phyloP scores from a whole-genome alignment of 78 protist species.

The Ministeria vibrans region DNA sequence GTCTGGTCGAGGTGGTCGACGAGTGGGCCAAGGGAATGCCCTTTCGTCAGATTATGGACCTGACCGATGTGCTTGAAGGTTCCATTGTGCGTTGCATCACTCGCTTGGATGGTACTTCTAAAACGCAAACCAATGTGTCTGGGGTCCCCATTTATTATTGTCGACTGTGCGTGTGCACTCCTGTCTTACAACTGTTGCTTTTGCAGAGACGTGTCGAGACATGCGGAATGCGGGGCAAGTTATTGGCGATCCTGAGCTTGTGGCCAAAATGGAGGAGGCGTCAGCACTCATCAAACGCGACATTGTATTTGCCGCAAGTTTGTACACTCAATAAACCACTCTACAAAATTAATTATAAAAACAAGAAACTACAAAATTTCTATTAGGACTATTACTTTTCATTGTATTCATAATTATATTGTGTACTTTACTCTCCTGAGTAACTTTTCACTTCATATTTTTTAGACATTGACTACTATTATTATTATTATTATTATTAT shows the following conservation, averaged over 20 bases:
- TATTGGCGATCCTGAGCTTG: constrained; percentile 83
- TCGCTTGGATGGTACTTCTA: constrained; percentile 70
- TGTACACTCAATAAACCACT: constrained; percentile 39
- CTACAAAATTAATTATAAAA: neutral
- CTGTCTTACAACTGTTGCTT: no score
- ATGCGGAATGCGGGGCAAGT: constrained; percentile 77
- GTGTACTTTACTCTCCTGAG: no score
- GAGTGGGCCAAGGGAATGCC: constrained; percentile 86
- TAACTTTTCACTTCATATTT: no score
- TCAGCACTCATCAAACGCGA: constrained; percentile 79
- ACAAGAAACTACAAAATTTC: neutral
- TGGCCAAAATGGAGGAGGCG: constrained; percentile 71
- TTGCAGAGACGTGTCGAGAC: constrained; percentile 80
- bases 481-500: no score
- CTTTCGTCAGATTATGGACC: constrained; percentile 39
- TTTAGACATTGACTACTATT: no score
- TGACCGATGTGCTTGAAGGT: constrained; percentile 76
- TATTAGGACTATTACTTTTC: neutral
- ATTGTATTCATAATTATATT: no score
- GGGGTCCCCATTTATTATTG: no score
- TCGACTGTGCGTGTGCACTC: no score
- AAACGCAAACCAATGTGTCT: no score
- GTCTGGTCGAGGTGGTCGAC: constrained; percentile 57
- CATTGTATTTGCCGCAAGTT: constrained; percentile 74
- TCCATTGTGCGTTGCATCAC: constrained; percentile 83